These are phyloP conservation scores for Mortierella sp. DNA, from an alignment of 371 early-diverging fungal species.

Conservation along the genomic window DNA sequence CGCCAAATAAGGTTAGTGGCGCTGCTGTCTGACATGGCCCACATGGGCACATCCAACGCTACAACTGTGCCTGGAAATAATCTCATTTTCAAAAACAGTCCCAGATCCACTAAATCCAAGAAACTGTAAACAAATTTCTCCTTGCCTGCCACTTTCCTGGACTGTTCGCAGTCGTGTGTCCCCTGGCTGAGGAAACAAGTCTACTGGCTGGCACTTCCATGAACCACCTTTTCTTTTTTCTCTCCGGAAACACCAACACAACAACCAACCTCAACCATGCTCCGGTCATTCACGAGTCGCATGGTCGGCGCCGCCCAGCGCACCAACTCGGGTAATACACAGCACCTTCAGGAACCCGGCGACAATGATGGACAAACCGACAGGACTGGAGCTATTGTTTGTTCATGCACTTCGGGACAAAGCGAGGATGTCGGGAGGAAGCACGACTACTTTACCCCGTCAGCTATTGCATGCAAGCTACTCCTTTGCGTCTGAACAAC, in stretches of 20 bases:
- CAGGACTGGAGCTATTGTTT: neutral
- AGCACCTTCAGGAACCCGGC: neutral
- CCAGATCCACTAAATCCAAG: neutral
- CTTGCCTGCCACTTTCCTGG: neutral
- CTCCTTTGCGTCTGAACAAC: neutral
- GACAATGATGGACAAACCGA: neutral
- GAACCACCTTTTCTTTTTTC: neutral
- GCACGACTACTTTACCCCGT: neutral
- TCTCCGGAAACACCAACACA: constrained; percentile 6
- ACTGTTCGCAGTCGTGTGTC: constrained; percentile 3
- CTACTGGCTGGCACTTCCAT: neutral
- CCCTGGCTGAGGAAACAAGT: neutral
- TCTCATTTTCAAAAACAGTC: neutral
- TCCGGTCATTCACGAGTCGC: constrained; percentile 43
- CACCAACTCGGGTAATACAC: constrained; percentile 28
- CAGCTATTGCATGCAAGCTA: neutral
- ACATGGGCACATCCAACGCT: too few species aligned
- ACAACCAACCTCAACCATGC: constrained; percentile 28
- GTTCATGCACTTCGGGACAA: neutral
- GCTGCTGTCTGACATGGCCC: too few species aligned
- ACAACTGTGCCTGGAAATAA: neutral
- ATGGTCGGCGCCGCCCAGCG: constrained; percentile 29
- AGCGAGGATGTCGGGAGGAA: neutral
- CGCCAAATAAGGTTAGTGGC: neutral
- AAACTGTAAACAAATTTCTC: constrained; percentile 4